Percentiles rank a stretch among this genome's conserved stretches.
These are phyloP conservation scores for Ampelomyces quisqualis DNA, from an alignment of 2,329 filamentous ascomycete genomes.

Conservation along the genomic window DNA sequence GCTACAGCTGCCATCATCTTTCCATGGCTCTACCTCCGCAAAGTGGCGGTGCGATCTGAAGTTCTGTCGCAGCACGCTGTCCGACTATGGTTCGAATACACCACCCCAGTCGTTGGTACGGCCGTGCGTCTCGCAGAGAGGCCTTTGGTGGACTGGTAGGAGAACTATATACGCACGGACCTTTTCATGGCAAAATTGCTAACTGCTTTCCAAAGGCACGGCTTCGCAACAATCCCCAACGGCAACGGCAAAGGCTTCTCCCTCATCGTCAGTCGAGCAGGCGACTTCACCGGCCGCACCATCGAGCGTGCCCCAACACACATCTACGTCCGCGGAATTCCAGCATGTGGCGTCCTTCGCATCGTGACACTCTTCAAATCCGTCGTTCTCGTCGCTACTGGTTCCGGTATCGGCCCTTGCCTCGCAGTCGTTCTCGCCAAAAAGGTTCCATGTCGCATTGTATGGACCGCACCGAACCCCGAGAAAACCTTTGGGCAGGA, in stretches of 20 bases:
- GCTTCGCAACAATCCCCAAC: constrained; percentile 45
- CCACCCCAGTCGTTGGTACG: constrained; percentile 35
- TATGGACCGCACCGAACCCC: constrained; percentile 70
- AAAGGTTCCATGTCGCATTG: constrained; percentile 58
- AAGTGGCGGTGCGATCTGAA: constrained; percentile 66
- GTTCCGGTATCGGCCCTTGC: constrained; percentile 46
- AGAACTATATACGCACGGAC: no score
- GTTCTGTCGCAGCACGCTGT: constrained; percentile 72
- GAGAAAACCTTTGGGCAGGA: constrained; percentile 64
- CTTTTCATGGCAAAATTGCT: not conserved
- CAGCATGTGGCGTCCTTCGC: constrained; percentile 40
- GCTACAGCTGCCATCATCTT: constrained; percentile 68
- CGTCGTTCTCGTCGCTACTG: constrained; percentile 42
- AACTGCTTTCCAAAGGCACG: constrained; percentile 26
- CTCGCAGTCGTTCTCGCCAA: constrained; percentile 54
- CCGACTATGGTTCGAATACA: constrained; percentile 58
- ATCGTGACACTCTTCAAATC: constrained; percentile 42
- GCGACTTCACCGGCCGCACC: constrained; percentile 42
- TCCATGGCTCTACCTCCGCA: constrained; percentile 73
- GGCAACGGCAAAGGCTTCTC: constrained; percentile 32
- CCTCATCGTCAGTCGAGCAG: constrained; percentile 42
- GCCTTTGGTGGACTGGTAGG: constrained; percentile 35
- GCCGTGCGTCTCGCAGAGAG: constrained; percentile 35
- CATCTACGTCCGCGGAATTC: constrained; percentile 43
- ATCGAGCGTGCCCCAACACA: constrained; percentile 36